A percentile compares a stretch with the other conserved stretches of the same genome.
phyloP scores from a whole-genome alignment of 2,329 filamentous ascomycete genomes.

The Alternaria brassicicola region DNA sequence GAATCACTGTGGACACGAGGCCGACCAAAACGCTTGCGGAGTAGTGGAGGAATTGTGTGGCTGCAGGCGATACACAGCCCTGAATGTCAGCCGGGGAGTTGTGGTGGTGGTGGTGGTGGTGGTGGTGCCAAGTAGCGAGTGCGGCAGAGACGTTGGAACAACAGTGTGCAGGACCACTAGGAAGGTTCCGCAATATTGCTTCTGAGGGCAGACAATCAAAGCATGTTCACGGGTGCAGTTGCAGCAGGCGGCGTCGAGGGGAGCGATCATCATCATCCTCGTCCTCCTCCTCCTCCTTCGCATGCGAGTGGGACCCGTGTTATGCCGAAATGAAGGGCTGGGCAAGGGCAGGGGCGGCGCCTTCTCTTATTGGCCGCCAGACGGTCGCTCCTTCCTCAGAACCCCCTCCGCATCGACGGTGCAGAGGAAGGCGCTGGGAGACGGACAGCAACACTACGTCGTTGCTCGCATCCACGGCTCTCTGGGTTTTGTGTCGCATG shows the following conservation, averaged over 20 bases:
- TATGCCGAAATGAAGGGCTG: conserved; percentile 24
- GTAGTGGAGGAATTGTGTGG: conserved; percentile 18
- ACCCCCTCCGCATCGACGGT: background rate
- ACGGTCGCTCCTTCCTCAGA: background rate
- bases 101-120: too few species aligned
- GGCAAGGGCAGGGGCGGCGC: conserved; percentile 18
- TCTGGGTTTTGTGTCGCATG: background rate
- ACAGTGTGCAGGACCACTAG: background rate
- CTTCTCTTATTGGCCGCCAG: conserved; percentile 26
- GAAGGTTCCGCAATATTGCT: conserved; percentile 10
- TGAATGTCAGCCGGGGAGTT: conserved; percentile 13
- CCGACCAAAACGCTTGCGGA: conserved; percentile 14
- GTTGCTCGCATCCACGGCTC: background rate
- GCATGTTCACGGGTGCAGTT: conserved; percentile 8
- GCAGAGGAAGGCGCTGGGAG: background rate
- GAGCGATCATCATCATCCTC: conserved; percentile 14
- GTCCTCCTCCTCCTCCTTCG: too few species aligned
- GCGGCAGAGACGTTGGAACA: conserved; percentile 1
- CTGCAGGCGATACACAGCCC: conserved; percentile 27
- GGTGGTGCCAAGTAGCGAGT: background rate
- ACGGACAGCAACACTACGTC: background rate
- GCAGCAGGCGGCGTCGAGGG: conserved; percentile 11
- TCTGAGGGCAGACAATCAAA: conserved; percentile 20
- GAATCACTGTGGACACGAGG: conserved; percentile 3
- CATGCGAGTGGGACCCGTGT: conserved; percentile 14